These are phyloP conservation scores for Xylariaceae sp. DNA, from an alignment of 2,329 filamentous ascomycete genomes.

Conservation along the genomic window DNA sequence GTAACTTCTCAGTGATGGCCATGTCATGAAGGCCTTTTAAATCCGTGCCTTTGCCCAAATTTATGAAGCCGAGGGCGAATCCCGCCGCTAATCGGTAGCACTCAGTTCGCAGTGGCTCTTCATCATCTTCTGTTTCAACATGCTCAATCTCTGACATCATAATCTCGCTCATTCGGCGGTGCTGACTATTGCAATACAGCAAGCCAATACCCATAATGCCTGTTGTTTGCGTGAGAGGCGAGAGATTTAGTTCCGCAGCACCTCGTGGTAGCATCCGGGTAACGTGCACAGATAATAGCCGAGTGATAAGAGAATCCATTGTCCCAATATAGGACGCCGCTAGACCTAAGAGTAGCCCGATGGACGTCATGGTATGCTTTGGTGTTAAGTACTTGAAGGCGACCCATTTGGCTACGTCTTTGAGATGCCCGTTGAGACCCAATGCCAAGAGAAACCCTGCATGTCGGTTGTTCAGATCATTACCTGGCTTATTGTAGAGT, in stretches of 20 bases:
- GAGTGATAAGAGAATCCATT: slow-evolving; percentile 95
- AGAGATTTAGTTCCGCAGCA: slow-evolving; percentile 91
- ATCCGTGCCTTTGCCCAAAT: slow-evolving; percentile 88
- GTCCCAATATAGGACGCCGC: slow-evolving; percentile 94
- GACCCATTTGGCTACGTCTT: slow-evolving; percentile 93
- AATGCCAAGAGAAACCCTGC: slow-evolving; percentile 91
- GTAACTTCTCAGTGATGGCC: slow-evolving; percentile 85
- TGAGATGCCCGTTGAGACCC: slow-evolving; percentile 93
- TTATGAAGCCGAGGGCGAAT: slow-evolving; percentile 92
- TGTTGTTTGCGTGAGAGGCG: slow-evolving; percentile 90
- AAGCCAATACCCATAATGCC: slow-evolving; percentile 97
- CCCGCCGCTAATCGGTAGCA: slow-evolving; percentile 96
- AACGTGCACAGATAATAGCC: slow-evolving; percentile 92
- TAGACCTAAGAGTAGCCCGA: slow-evolving; percentile 88
- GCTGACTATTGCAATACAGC: slow-evolving; percentile 92
- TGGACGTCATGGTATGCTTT: slow-evolving; percentile 99
- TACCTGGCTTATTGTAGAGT: slow-evolving; percentile 88
- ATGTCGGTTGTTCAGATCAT: slow-evolving; percentile 92
- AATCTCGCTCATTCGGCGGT: slow-evolving; percentile 97
- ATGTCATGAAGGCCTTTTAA: slow-evolving; percentile 91
- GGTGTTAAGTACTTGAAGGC: slow-evolving; percentile 99
- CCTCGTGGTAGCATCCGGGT: slow-evolving; percentile 92
- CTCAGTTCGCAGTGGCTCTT: slow-evolving; percentile 86
- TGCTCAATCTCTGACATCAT: slow-evolving; percentile 98
- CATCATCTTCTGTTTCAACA: slow-evolving; percentile 78